Percentiles rank a stretch among this genome's conserved stretches.
Evolutionary conservation across 345 rosid species (phyloP).

Genomic region (Lepidium didymum): DNA sequence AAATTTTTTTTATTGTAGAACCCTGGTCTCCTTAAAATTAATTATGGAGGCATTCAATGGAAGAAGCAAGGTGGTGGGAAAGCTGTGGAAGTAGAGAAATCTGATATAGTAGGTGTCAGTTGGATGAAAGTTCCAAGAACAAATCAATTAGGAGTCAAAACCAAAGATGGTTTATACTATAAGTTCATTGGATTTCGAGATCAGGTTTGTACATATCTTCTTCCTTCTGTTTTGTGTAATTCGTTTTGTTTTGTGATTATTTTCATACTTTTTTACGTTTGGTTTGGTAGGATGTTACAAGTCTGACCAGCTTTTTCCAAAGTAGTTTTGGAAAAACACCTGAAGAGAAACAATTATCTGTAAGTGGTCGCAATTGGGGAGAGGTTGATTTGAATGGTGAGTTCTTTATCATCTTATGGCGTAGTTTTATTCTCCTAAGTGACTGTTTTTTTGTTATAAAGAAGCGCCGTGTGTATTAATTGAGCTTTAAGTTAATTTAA

Average conservation of each 20-base stretch:
- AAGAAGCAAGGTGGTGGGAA: conserved; percentile 98
- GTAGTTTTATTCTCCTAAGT: not conserved
- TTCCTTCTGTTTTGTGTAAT: not conserved
- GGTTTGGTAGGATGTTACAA: conserved; percentile 59
- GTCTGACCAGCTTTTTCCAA: conserved; percentile 71
- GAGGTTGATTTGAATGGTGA: conserved; percentile 86
- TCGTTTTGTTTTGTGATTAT: not conserved
- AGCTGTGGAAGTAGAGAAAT: conserved; percentile 84
- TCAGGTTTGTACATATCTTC: conserved; percentile 41
- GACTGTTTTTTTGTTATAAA: not conserved
- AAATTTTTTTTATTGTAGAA: conserved; percentile 46
- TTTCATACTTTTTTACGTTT: not conserved
- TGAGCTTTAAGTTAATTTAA: not conserved
- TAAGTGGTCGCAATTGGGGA: conserved; percentile 96
- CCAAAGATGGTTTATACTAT: conserved; percentile 74
- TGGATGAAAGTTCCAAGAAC: conserved; percentile 92
- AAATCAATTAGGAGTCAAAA: conserved; percentile 72
- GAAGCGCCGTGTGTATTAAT: not conserved
- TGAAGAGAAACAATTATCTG: conserved; percentile 85
- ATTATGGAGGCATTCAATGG: conserved; percentile 78
- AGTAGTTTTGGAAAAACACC: conserved; percentile 59
- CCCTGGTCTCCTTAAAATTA: conserved; percentile 72
- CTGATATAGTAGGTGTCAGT: conserved; percentile 59
- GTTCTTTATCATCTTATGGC: not conserved
- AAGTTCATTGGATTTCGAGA: conserved; percentile 90